A percentile compares a stretch with the other conserved stretches of the same genome.
These are phyloP conservation scores for Boletus semigastroideus DNA, from an alignment of 1,284 basidiomycete species.

Conservation along the genomic window DNA sequence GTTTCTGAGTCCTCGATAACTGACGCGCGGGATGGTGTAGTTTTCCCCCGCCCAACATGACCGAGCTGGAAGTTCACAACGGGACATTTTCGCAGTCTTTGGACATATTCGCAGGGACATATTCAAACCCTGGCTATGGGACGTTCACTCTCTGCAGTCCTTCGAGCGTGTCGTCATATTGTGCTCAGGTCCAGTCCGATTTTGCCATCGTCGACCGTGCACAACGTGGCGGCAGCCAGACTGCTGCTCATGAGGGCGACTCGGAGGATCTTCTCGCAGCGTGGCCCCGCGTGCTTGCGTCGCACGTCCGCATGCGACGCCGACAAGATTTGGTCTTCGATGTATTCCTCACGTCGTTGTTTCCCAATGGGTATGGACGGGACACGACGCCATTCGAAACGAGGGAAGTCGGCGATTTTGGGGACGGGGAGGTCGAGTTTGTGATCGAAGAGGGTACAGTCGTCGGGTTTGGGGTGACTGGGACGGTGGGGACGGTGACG, in stretches of 20 bases:
- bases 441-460: conserved; percentile 21
- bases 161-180: conserved; percentile 27
- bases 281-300: conserved; percentile 29
- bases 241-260: no score
- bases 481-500: conserved; percentile 12
- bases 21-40: conserved; percentile 11
- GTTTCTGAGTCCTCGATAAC: not conserved
- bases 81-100: conserved; percentile 10
- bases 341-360: conserved; percentile 20
- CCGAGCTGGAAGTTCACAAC: not conserved
- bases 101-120: conserved; percentile 35
- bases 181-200: conserved; percentile 25
- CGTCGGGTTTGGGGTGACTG: conserved; percentile 28
- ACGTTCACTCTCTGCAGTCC: conserved; percentile 36
- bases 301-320: conserved; percentile 30
- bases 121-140: conserved; percentile 36
- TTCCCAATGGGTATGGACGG: conserved; percentile 30
- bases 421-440: conserved; percentile 12
- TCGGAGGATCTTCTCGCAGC: conserved; percentile 24
- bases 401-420: not conserved
- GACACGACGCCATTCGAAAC: conserved; percentile 31
- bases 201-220: conserved; percentile 28
- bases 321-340: conserved; percentile 13
- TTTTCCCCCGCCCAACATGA: not conserved
- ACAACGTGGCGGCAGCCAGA: not conserved